Evolutionary conservation across 2,329 filamentous ascomycete species (phyloP), one percentile per base, ranked within the genome.

Genomic region (Ceratocystis lukuohia): DNA sequence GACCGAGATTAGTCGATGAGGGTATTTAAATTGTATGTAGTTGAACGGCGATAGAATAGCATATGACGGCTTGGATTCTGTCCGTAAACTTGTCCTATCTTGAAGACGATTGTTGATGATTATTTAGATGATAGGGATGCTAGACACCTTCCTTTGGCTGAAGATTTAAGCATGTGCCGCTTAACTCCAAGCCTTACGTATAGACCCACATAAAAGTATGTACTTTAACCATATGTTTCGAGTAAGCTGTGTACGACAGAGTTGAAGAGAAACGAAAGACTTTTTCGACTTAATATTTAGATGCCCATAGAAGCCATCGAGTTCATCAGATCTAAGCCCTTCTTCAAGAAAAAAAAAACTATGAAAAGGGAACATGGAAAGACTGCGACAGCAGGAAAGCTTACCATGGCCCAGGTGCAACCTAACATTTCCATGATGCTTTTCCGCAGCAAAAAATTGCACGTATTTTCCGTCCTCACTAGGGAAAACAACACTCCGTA

Each of bases 401-500:
- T 22, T 15, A 25, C 15, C 45, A 48, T 20, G 20, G n/a, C 25
- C 15, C 30, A 62, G 45, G n/a, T 44, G 20, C 22, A 48, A 10
- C 12, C 17, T 62, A 44, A 20, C n/a, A 61, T 45, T n/a, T 33
- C 57, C 53, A 56, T 59, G 10, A 61, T 17, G 28, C 41, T 56
- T 28, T 50, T 30, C 33, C 33, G 37, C 30, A 57, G 17, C 46
- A 48, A 48, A 48, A 10, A 5, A 37, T 50, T 22, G 20, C 30
- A 41, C 8, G 50, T 50, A 53, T 59, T 59, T 37, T 59, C n/a
- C 33, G 7, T n/a, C 28, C 33, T 59, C 25, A 15, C 17, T 17
- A 37, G 45, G 46, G 22, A 61, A 65, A 57, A 56, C 17, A 5
- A 66, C 62, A 59, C 41, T 30, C 37, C 57, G 61, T 28, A 45